Conservation (phyloP, 1,284 basidiomycete species). For the Sphagnurus paluster region DNA sequence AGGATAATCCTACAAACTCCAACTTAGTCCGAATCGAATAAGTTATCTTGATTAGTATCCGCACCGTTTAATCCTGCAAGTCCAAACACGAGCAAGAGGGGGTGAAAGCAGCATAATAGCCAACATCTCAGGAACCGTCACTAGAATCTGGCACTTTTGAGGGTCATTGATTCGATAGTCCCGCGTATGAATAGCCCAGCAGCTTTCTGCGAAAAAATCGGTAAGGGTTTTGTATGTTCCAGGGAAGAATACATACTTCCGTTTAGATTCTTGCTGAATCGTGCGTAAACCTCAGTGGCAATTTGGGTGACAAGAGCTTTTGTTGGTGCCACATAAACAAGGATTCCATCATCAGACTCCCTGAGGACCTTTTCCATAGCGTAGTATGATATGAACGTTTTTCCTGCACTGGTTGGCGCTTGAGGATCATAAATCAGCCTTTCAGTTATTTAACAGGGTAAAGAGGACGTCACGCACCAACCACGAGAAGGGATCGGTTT, state of each 20-base stretch:
- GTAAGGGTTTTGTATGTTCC: conserved; percentile 36
- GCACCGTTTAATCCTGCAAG: conserved; percentile 62
- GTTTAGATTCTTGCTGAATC: conserved; percentile 61
- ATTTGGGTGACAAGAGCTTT: conserved; percentile 71
- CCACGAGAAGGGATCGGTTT: conserved; percentile 60
- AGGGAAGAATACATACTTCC: conserved; percentile 36
- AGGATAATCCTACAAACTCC: conserved; percentile 59
- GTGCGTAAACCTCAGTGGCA: conserved; percentile 68
- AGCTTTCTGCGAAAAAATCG: conserved; percentile 39
- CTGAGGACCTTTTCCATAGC: conserved; percentile 71
- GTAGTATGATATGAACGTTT: conserved; percentile 76
- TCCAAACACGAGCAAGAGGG: conserved; percentile 58
- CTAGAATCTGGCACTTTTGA: conserved; percentile 66
- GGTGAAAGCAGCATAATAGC: conserved; percentile 70
- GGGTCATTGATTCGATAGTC: conserved; percentile 66
- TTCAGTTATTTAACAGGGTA: not conserved
- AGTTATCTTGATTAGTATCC: too few species aligned
- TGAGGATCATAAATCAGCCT: not conserved
- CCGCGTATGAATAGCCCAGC: conserved; percentile 70
- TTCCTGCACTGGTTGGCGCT: conserved; percentile 72
- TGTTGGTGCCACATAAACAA: conserved; percentile 76
- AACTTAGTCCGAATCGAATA: too few species aligned
- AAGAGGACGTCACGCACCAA: conserved; percentile 45
- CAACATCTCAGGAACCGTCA: conserved; percentile 71
- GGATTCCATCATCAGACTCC: conserved; percentile 58